phyloP scores from a whole-genome alignment of 345 rosid species.

The Geranium rotundifolium region DNA sequence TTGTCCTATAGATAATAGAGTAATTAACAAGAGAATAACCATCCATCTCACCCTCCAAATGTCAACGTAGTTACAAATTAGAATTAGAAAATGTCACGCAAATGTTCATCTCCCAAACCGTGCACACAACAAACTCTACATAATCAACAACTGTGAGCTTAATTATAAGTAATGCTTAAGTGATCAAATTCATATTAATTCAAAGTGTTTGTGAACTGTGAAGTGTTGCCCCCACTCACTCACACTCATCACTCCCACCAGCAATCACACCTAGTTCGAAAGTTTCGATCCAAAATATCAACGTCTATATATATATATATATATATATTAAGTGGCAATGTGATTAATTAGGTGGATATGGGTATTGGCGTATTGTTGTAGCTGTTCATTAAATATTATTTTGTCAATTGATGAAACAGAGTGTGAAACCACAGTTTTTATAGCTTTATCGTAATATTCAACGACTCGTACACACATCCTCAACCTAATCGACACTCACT shows the following conservation, averaged over 20 bases:
- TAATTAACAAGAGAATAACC: neutral
- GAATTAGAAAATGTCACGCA: constrained; percentile 31
- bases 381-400: constrained; percentile 25
- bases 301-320: too few species aligned
- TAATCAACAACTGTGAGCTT: too few species aligned
- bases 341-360: constrained; percentile 47
- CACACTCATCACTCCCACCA: neutral
- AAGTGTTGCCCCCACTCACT: neutral
- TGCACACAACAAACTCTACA: constrained; percentile 33
- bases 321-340: too few species aligned
- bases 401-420: constrained; percentile 31
- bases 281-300: too few species aligned
- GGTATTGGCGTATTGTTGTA: constrained; percentile 31
- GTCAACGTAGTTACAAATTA: constrained; percentile 2
- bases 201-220: neutral
- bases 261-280: neutral
- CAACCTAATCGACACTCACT: constrained; percentile 37
- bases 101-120: constrained; percentile 18
- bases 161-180: too few species aligned
- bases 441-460: neutral
- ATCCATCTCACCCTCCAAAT: neutral
- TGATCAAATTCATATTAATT: neutral
- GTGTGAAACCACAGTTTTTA: neutral
- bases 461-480: neutral
- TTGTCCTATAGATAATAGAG: too few species aligned